These are phyloP conservation scores for Aspergillus fijiensis DNA, from an alignment of 2,329 filamentous ascomycete genomes.

Conservation along the genomic window DNA sequence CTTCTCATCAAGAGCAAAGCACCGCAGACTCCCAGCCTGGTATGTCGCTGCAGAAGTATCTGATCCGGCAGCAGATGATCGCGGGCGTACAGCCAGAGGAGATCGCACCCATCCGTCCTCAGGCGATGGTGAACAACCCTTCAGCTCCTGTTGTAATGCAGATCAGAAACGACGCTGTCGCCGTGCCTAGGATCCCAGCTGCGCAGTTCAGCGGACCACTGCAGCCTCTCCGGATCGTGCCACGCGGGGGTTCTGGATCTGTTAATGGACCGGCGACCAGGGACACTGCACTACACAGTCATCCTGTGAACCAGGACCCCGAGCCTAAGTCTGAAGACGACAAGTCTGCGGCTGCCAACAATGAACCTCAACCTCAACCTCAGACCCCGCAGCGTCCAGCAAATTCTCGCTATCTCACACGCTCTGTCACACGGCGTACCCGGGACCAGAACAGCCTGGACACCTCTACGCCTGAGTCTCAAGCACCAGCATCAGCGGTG, in stretches of 20 bases:
- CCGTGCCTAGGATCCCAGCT: constrained; percentile 21
- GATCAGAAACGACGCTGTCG: constrained; percentile 20
- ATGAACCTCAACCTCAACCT: not conserved
- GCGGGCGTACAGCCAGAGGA: constrained; percentile 27
- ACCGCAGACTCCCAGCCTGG: not conserved
- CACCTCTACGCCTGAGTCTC: not conserved
- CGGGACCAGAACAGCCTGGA: not conserved
- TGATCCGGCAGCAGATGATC: constrained; percentile 31
- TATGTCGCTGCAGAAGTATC: constrained; percentile 22
- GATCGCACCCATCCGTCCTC: constrained; percentile 21
- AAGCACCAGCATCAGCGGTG: not conserved
- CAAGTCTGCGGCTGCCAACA: not conserved
- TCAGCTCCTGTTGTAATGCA: constrained; percentile 19
- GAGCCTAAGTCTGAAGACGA: not conserved
- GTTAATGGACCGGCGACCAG: not conserved
- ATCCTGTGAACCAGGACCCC: not conserved
- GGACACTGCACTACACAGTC: not conserved
- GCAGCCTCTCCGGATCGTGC: constrained; percentile 9
- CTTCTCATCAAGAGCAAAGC: not conserved
- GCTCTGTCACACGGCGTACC: not conserved
- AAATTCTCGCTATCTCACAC: not conserved
- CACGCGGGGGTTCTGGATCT: not conserved
- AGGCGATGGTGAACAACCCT: not conserved
- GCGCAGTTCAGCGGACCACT: constrained; percentile 22
- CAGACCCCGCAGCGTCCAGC: not conserved